phyloP scores from a whole-genome alignment of 306 rosid species.

The Quercus agrifolia region DNA sequence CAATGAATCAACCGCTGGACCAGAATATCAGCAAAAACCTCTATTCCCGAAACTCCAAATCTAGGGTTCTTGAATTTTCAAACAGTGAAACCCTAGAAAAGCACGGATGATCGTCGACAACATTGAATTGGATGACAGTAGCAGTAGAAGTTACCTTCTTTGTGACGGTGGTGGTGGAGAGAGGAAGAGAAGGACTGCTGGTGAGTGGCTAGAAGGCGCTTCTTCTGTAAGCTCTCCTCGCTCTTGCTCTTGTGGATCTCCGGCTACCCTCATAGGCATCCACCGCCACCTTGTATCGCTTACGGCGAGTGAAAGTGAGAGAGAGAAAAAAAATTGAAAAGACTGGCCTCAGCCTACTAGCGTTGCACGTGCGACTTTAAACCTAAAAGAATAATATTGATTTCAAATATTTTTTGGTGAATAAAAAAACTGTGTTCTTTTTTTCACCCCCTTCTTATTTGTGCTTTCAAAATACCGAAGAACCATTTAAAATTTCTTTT shows the following conservation, averaged over 20 bases:
- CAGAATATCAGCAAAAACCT: background rate
- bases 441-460: too few species aligned
- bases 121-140: background rate
- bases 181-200: slow-evolving; percentile 60
- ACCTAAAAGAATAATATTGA: too few species aligned
- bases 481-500: too few species aligned
- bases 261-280: slow-evolving; percentile 93
- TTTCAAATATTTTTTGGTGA: too few species aligned
- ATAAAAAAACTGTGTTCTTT: too few species aligned
- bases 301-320: slow-evolving; percentile 34
- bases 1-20: slow-evolving; percentile 2
- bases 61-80: slow-evolving; percentile 14
- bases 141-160: slow-evolving; percentile 31
- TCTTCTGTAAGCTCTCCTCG: slow-evolving; percentile 83
- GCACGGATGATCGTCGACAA: slow-evolving; percentile 2
- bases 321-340: too few species aligned
- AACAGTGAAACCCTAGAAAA: slow-evolving; percentile 3
- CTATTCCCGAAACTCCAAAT: slow-evolving; percentile 5
- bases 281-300: slow-evolving; percentile 85
- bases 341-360: too few species aligned
- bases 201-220: slow-evolving; percentile 54
- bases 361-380: too few species aligned
- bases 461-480: too few species aligned
- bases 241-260: slow-evolving; percentile 94
- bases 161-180: slow-evolving; percentile 44